A percentile compares a stretch with the other conserved stretches of the same genome.
Evolutionary conservation across 306 rosid species (phyloP).

Genomic region (Clitoria ternatea): DNA sequence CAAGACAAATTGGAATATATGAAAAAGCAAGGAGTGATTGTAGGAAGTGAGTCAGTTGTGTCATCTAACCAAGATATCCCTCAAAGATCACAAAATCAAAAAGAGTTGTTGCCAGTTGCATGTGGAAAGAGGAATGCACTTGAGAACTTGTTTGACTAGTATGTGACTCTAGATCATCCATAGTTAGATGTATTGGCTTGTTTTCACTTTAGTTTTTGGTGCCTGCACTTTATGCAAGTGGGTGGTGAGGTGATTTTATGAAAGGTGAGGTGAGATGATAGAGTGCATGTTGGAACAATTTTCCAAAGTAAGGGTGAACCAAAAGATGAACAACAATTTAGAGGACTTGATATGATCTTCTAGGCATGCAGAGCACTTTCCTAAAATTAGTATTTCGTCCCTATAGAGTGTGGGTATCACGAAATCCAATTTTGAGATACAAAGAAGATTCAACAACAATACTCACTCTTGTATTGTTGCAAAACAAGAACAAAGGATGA

Average conservation of each 20-base stretch:
- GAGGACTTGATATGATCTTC: too few relatives aligned
- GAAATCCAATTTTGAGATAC: too few relatives aligned
- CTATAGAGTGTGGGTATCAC: too few relatives aligned
- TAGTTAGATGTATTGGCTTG: constrained; percentile 14
- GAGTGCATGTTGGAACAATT: too few relatives aligned
- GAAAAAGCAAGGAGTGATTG: constrained; percentile 67
- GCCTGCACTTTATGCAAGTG: constrained; percentile 50
- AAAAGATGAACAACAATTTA: too few relatives aligned
- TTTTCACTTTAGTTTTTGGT: constrained; percentile 42
- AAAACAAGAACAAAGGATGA: too few relatives aligned
- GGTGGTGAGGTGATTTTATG: not conserved
- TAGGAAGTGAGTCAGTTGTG: constrained; percentile 32
- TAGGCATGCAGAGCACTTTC: too few relatives aligned
- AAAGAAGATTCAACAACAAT: too few relatives aligned
- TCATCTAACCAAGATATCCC: constrained; percentile 37
- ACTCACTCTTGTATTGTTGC: too few relatives aligned
- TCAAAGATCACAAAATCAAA: constrained; percentile 45
- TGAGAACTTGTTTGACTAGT: constrained; percentile 77
- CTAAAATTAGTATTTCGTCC: too few relatives aligned
- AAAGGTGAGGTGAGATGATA: not conserved
- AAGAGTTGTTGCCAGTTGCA: constrained; percentile 48
- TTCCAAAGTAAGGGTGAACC: too few relatives aligned
- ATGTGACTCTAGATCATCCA: not conserved
- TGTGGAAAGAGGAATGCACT: constrained; percentile 82
- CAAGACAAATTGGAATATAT: constrained; percentile 85